A percentile compares a stretch with the other conserved stretches of the same genome.
These are phyloP conservation scores for Candida palmyrensis DNA, from an alignment of 805 yeast genomes.

Conservation along the genomic window DNA sequence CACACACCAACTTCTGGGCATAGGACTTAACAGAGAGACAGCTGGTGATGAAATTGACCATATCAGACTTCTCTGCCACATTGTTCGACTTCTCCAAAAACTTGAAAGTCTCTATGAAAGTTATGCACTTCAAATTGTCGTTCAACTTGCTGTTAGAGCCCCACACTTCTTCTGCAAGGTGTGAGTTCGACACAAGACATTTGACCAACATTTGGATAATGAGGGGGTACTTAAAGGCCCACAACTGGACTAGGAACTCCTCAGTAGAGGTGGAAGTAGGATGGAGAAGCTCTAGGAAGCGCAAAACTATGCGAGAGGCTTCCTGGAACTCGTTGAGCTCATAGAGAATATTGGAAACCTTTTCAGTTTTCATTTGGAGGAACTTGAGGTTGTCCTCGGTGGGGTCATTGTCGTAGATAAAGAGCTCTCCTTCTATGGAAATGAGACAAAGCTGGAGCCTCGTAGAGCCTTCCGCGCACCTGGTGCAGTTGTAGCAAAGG, in stretches of 20 bases:
- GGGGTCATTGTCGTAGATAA: slow-evolving; percentile 10
- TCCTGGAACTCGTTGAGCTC: slow-evolving; percentile 10
- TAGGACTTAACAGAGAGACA: slow-evolving; percentile 9
- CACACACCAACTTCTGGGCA: slow-evolving; percentile 8
- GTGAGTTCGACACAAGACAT: slow-evolving; percentile 4
- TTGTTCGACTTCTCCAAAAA: slow-evolving; percentile 15
- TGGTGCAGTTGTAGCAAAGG: slow-evolving; percentile 38
- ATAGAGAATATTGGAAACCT: slow-evolving; percentile 24
- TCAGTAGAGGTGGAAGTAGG: not conserved
- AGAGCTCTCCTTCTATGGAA: slow-evolving; percentile 28
- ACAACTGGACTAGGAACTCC: not conserved
- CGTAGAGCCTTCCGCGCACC: slow-evolving; percentile 9
- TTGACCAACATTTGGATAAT: slow-evolving; percentile 13
- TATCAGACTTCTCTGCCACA: slow-evolving; percentile 10
- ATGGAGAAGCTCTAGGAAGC: slow-evolving; percentile 5
- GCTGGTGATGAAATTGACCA: slow-evolving; percentile 14
- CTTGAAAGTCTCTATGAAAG: slow-evolving; percentile 14
- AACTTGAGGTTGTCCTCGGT: slow-evolving; percentile 9
- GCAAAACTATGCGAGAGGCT: slow-evolving; percentile 3
- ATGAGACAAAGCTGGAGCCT: no score
- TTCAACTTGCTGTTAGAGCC: slow-evolving; percentile 2
- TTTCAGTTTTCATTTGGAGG: slow-evolving; percentile 25
- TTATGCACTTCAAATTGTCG: slow-evolving; percentile 12
- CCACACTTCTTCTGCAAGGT: slow-evolving; percentile 7
- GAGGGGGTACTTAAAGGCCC: slow-evolving; percentile 11